A percentile compares a stretch with the other conserved stretches of the same genome.
Evolutionary conservation across 2,329 filamentous ascomycete genomes (phyloP).

Genomic region (Zymoseptoria crescenta): DNA sequence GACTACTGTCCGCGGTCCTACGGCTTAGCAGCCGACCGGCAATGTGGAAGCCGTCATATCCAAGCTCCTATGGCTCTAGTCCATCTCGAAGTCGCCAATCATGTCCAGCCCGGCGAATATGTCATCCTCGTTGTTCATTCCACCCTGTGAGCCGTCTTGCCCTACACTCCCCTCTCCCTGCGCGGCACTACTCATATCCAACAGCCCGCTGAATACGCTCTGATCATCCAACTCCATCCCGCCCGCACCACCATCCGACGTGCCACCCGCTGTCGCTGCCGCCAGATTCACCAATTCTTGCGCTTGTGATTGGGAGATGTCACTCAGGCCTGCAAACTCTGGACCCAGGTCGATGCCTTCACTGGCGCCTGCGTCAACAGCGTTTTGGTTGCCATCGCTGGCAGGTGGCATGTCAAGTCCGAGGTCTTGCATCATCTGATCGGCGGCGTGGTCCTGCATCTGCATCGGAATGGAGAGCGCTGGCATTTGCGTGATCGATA

Average conservation of each 20-base stretch:
- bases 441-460: conserved; percentile 17
- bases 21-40: too few species aligned
- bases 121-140: conserved; percentile 30
- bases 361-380: conserved; percentile 12
- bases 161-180: conserved; percentile 6
- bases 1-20: too few species aligned
- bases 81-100: not conserved
- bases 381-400: conserved; percentile 9
- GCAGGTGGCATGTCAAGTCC: conserved; percentile 20
- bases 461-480: conserved; percentile 21
- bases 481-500: conserved; percentile 57
- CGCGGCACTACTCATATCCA: conserved; percentile 11
- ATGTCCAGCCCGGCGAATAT: conserved; percentile 40
- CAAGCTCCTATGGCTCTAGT: not conserved
- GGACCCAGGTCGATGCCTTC: conserved; percentile 16
- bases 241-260: not conserved
- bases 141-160: conserved; percentile 22
- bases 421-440: conserved; percentile 31
- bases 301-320: conserved; percentile 6
- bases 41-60: too few species aligned
- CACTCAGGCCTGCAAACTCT: conserved; percentile 9
- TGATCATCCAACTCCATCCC: conserved; percentile 22
- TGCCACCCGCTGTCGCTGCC: conserved; percentile 2
- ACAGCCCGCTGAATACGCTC: conserved; percentile 4
- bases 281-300: conserved; percentile 19